A percentile compares a stretch with the other conserved stretches of the same genome.
Conservation (phyloP, 140 eudicot species). For the Oenanthe javanica region DNA sequence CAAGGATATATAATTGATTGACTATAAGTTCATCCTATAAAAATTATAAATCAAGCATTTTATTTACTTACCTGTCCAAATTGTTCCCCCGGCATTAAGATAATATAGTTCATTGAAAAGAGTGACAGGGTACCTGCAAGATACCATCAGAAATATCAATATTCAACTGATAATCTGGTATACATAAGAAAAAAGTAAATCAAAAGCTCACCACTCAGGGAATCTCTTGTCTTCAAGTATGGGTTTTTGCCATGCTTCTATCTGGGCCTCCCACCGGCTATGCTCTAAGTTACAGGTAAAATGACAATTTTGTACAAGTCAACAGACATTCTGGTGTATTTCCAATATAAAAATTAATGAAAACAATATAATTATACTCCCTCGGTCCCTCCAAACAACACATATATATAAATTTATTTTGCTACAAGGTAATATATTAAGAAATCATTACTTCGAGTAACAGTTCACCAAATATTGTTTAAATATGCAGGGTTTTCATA, state of each 20-base stretch:
- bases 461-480: neutral
- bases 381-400: neutral
- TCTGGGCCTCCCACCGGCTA: slow-evolving; percentile 74
- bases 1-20: neutral
- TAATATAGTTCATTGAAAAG: slow-evolving; percentile 94
- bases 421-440: neutral
- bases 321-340: slow-evolving; percentile 7
- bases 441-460: neutral
- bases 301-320: neutral
- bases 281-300: slow-evolving; percentile 40
- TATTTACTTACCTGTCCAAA: slow-evolving; percentile 76
- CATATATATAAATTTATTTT: neutral
- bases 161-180: neutral
- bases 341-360: neutral
- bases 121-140: slow-evolving; percentile 75
- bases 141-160: slow-evolving; percentile 18
- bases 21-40: neutral
- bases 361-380: neutral
- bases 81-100: slow-evolving; percentile 90
- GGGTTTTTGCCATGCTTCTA: slow-evolving; percentile 92
- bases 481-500: neutral
- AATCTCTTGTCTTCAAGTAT: slow-evolving; percentile 81
- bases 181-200: slow-evolving; percentile 13
- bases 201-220: slow-evolving; percentile 71
- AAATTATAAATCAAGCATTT: neutral